phyloP scores from a whole-genome alignment of 2,329 filamentous ascomycete genomes.

The Clarireedia homoeocarpa region DNA sequence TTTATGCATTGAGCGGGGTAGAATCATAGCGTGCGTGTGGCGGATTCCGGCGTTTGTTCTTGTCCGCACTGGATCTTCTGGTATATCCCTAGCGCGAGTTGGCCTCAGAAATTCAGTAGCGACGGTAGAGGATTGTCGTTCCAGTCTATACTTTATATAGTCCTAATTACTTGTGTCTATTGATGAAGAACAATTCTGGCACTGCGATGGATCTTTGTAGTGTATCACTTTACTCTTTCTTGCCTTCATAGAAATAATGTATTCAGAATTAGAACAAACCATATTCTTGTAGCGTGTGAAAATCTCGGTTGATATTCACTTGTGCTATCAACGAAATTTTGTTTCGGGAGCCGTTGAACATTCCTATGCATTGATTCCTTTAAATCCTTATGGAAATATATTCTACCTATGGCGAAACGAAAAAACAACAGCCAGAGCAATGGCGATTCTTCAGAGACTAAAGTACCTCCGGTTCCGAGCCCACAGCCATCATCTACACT shows the following conservation, averaged over 20 bases:
- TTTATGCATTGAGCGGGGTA: conserved; percentile 9
- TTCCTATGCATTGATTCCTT: conserved; percentile 3
- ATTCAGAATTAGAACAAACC: neutral
- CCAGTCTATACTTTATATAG: conserved; percentile 6
- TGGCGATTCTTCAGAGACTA: conserved; percentile 23
- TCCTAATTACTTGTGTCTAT: conserved; percentile 7
- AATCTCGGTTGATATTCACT: conserved; percentile 11
- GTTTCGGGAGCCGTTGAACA: neutral
- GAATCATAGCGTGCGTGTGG: conserved; percentile 11
- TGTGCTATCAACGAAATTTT: conserved; percentile 10
- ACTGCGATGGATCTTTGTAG: neutral
- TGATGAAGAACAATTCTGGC: conserved; percentile 1
- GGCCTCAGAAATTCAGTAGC: conserved; percentile 5
- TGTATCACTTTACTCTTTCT: neutral
- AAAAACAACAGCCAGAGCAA: conserved; percentile 36
- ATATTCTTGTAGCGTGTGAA: conserved; percentile 8
- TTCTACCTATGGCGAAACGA: conserved; percentile 37
- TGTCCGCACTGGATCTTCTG: conserved; percentile 7
- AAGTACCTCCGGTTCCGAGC: conserved; percentile 12
- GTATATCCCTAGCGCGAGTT: conserved; percentile 10
- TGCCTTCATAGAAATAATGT: neutral
- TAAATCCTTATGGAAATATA: conserved; percentile 1
- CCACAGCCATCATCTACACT: conserved; percentile 15
- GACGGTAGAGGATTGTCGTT: neutral
- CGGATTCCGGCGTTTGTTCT: conserved; percentile 7